Conservation (phyloP, 768 basidiomycete genomes). For the Psilocybe cubensis region DNA sequence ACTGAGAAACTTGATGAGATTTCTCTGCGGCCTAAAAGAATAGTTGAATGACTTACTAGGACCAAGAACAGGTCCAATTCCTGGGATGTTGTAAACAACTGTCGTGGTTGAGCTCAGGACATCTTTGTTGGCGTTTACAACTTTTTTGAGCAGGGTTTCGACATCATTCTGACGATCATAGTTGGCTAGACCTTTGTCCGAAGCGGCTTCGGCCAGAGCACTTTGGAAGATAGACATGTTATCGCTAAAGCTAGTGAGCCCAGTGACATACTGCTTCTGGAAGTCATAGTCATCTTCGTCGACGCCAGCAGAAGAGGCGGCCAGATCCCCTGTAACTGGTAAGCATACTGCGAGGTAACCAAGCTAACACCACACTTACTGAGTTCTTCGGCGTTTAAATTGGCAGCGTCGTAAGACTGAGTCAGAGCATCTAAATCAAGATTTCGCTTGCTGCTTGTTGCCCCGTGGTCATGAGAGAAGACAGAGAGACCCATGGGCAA, state of each 20-base stretch:
- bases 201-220: conserved; percentile 35
- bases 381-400: conserved; percentile 24
- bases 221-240: conserved; percentile 34
- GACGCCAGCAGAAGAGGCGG: conserved; percentile 31
- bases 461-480: neutral
- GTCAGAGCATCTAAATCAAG: neutral
- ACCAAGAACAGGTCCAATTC: conserved; percentile 53
- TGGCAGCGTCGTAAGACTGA: neutral
- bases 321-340: conserved; percentile 31
- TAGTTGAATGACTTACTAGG: conserved; percentile 47
- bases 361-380: conserved; percentile 27
- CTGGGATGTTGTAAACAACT: conserved; percentile 43
- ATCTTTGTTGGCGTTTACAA: conserved; percentile 53
- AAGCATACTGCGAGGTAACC: conserved; percentile 6
- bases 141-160: conserved; percentile 52
- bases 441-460: neutral
- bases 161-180: conserved; percentile 47
- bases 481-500: neutral
- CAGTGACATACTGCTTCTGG: conserved; percentile 38
- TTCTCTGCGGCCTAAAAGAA: neutral
- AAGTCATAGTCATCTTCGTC: conserved; percentile 34
- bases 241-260: conserved; percentile 37
- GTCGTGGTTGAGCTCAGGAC: conserved; percentile 33
- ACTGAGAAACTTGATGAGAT: conserved; percentile 37
- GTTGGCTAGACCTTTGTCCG: conserved; percentile 54